Percentiles rank a stretch among this genome's conserved stretches.
These are phyloP conservation scores for Balakata baccata DNA, from an alignment of 345 rosid species.

Conservation along the genomic window DNA sequence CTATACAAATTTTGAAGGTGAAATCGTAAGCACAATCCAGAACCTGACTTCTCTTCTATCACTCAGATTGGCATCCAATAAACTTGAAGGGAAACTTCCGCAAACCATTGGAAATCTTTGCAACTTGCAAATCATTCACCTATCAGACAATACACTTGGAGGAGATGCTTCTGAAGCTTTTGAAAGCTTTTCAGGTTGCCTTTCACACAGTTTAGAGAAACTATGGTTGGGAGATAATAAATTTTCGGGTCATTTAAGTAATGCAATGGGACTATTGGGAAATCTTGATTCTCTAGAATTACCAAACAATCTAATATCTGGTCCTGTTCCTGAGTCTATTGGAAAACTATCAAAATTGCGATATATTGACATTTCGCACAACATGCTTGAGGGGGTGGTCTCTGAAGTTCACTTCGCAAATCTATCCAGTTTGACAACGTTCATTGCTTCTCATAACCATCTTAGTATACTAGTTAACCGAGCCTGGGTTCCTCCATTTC, in stretches of 20 bases:
- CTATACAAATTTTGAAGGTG: background rate
- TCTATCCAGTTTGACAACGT: background rate
- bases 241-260: background rate
- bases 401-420: conserved; percentile 5
- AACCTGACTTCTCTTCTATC: conserved; percentile 4
- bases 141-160: background rate
- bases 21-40: background rate
- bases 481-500: conserved; percentile 1
- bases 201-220: background rate
- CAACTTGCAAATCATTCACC: background rate
- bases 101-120: conserved; percentile 7
- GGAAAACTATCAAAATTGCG: conserved; percentile 4
- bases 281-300: background rate
- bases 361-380: background rate
- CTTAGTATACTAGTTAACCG: background rate
- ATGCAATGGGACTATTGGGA: background rate
- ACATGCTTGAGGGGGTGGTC: background rate
- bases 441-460: background rate
- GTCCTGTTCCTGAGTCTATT: background rate
- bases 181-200: background rate
- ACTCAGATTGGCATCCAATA: background rate
- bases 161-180: background rate
- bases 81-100: conserved; percentile 12
- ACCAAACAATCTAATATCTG: background rate
- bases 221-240: background rate